Conservation (phyloP, 192 early-diverging fungal species). For the Coemansia sp. region DNA sequence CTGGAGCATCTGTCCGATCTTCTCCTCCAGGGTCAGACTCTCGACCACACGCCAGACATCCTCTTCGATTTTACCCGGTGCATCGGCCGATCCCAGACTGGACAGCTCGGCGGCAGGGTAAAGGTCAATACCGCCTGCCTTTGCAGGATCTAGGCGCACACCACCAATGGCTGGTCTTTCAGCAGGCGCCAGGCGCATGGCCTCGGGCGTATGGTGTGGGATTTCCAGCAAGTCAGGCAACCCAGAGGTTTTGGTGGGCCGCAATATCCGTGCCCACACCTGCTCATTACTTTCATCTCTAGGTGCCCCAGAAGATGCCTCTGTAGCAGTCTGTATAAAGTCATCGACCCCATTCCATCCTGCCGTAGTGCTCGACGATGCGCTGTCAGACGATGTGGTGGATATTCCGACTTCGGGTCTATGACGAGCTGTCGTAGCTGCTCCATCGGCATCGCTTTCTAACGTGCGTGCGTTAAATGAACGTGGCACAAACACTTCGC, state of each 20-base stretch:
- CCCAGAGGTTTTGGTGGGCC: slow-evolving; percentile 19
- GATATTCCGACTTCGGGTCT: neutral
- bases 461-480: slow-evolving; percentile 1
- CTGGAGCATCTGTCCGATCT: slow-evolving; percentile 67
- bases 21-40: slow-evolving; percentile 51
- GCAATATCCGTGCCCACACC: slow-evolving; percentile 23
- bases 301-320: neutral
- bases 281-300: neutral
- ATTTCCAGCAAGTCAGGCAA: slow-evolving; percentile 21
- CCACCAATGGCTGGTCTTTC: neutral
- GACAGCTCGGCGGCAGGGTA: slow-evolving; percentile 11
- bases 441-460: neutral
- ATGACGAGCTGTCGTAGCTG: neutral
- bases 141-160: slow-evolving; percentile 17
- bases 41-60: slow-evolving; percentile 52
- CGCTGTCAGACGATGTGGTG: neutral
- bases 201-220: neutral
- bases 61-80: slow-evolving; percentile 24
- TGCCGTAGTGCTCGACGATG: neutral
- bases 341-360: neutral
- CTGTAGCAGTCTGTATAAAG: neutral
- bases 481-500: neutral
- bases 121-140: slow-evolving; percentile 6
- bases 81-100: slow-evolving; percentile 5
- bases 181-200: neutral